Evolutionary conservation across 1,139 yeast genomes (phyloP).

Genomic region (Lodderomyces parapsilosis): DNA sequence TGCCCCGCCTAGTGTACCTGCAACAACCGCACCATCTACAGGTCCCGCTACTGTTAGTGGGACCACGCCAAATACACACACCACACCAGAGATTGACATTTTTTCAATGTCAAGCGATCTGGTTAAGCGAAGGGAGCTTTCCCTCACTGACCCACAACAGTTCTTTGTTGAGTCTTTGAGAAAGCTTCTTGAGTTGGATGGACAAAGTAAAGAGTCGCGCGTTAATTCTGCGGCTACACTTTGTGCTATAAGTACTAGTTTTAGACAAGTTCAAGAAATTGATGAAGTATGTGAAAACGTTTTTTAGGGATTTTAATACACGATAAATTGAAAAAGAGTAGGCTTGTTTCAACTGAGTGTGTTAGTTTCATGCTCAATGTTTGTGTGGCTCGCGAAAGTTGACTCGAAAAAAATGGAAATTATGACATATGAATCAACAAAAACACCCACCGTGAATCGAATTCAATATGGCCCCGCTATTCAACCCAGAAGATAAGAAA

Average conservation of each 20-base stretch:
- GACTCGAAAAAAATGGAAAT: background rate
- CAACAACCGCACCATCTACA: constrained; percentile 10
- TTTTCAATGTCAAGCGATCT: constrained; percentile 34
- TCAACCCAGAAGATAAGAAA: constrained; percentile 25
- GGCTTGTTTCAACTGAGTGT: too few relatives aligned
- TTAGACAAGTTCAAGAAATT: constrained; percentile 42
- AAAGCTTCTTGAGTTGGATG: constrained; percentile 47
- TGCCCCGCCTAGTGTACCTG: constrained; percentile 2
- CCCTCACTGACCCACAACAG: constrained; percentile 44
- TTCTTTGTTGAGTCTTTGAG: constrained; percentile 53
- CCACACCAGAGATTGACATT: constrained; percentile 25
- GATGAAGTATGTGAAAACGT: constrained; percentile 19
- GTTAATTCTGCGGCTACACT: constrained; percentile 32
- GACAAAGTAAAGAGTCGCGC: constrained; percentile 28
- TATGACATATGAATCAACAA: background rate
- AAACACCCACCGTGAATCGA: background rate
- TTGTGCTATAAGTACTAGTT: constrained; percentile 44
- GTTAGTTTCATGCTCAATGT: too few relatives aligned
- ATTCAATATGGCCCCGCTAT: constrained; percentile 16
- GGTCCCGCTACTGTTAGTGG: constrained; percentile 10
- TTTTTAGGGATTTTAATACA: constrained; percentile 2
- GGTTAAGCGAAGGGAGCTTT: constrained; percentile 47
- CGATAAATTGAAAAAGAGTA: background rate
- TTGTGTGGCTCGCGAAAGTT: too few relatives aligned
- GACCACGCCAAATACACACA: constrained; percentile 11